Evolutionary conservation across 495 filamentous ascomycete species (phyloP).

Genomic region (Rostrohypoxylon terebratum): DNA sequence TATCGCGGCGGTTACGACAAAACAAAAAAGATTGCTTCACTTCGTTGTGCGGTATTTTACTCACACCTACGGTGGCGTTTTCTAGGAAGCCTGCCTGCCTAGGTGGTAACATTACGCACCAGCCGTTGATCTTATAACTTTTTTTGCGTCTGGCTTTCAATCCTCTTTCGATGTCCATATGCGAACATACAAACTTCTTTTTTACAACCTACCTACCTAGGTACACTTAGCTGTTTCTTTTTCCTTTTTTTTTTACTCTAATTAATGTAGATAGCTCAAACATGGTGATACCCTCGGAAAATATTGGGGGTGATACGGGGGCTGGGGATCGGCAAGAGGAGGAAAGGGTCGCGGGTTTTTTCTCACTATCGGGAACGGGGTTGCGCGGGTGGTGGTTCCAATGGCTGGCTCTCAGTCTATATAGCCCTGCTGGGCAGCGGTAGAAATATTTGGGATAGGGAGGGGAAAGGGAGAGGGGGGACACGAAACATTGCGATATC

Average conservation of each 20-base stretch:
- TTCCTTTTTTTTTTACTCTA: conserved; percentile 13
- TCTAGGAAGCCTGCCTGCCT: not conserved
- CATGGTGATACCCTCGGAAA: conserved; percentile 41
- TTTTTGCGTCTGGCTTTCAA: conserved; percentile 21
- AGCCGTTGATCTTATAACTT: conserved; percentile 13
- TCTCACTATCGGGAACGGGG: conserved; percentile 7
- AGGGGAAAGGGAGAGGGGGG: conserved; percentile 1
- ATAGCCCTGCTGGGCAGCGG: conserved; percentile 47
- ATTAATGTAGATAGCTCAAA: conserved; percentile 45
- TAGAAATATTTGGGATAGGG: conserved; percentile 20
- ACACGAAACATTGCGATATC: conserved; percentile 42
- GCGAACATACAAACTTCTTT: conserved; percentile 26
- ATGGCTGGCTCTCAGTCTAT: conserved; percentile 19
- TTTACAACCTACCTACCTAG: not conserved
- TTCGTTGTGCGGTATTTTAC: conserved; percentile 41
- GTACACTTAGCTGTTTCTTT: not conserved
- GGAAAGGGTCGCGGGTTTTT: not conserved
- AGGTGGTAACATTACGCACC: not conserved
- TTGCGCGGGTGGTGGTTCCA: not conserved
- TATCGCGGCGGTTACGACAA: conserved; percentile 37
- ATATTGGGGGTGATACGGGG: conserved; percentile 21
- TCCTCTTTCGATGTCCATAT: conserved; percentile 41
- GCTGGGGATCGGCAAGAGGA: conserved; percentile 16
- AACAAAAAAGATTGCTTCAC: conserved; percentile 41
- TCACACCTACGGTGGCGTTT: conserved; percentile 18